Conservation (phyloP, 2,329 filamentous ascomycete genomes). For the Colletotrichum ledebouriae region DNA sequence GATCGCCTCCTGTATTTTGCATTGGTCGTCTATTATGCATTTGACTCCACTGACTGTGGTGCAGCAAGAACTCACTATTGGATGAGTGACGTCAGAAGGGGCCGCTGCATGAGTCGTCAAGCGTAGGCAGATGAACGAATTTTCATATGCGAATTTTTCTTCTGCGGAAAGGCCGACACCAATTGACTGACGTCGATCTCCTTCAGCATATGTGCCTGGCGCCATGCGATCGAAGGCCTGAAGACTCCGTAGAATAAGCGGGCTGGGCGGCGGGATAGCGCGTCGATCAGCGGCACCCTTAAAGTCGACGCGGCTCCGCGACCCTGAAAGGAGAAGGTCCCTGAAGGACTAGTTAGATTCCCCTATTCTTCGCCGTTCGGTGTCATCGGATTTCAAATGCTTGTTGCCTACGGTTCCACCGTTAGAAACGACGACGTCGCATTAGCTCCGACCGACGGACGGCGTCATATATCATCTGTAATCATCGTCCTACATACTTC, state of each 20-base stretch:
- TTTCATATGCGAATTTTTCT: constrained; percentile 6
- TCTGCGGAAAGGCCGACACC: constrained; percentile 16
- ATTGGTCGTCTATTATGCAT: constrained; percentile 9
- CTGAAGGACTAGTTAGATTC: constrained; percentile 14
- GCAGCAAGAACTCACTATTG: not conserved
- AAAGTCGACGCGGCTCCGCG: constrained; percentile 13
- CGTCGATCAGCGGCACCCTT: constrained; percentile 35
- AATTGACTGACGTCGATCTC: constrained; percentile 25
- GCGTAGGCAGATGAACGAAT: constrained; percentile 6
- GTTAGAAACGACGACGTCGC: constrained; percentile 9
- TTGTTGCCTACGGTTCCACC: not conserved
- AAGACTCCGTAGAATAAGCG: constrained; percentile 5
- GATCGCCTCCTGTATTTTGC: not conserved
- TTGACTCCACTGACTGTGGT: not conserved
- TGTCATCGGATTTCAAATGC: constrained; percentile 13
- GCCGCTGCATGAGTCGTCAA: constrained; percentile 30
- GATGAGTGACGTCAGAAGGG: constrained; percentile 28
- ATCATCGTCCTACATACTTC: not conserved
- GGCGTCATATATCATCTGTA: constrained; percentile 11
- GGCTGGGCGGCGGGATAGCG: constrained; percentile 5
- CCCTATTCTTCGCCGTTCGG: not conserved
- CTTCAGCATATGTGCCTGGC: constrained; percentile 13
- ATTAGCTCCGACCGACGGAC: constrained; percentile 1
- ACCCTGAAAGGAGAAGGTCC: constrained; percentile 23
- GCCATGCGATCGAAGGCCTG: constrained; percentile 3